A percentile compares a stretch with the other conserved stretches of the same genome.
Evolutionary conservation across 768 basidiomycete genomes (phyloP).

Genomic region (Galerina sulciceps): DNA sequence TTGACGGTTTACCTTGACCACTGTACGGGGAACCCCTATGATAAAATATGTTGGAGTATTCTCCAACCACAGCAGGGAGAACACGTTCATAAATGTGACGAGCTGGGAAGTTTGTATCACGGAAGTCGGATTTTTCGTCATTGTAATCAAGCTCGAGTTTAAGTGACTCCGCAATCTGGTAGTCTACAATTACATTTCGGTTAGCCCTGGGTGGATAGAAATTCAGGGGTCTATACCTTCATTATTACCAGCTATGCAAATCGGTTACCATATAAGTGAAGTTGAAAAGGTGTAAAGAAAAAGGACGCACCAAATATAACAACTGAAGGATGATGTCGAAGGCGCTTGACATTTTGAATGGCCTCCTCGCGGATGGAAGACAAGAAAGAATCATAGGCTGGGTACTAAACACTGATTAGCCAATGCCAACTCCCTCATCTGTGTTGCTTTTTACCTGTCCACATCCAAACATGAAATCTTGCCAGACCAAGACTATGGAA

Average conservation of each 20-base stretch:
- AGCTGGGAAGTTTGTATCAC: conserved; percentile 85
- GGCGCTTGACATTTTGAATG: conserved; percentile 79
- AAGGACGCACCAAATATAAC: conserved; percentile 77
- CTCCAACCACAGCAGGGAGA: conserved; percentile 74
- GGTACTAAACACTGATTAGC: conserved; percentile 57
- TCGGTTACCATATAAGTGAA: background rate
- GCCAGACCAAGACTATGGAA: conserved; percentile 85
- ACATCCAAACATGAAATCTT: conserved; percentile 97
- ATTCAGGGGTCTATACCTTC: conserved; percentile 49
- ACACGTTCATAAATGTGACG: conserved; percentile 89
- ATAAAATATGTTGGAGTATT: conserved; percentile 72
- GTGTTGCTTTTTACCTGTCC: conserved; percentile 63
- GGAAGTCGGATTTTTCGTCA: conserved; percentile 84
- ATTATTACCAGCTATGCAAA: conserved; percentile 71
- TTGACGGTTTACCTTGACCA: conserved; percentile 70
- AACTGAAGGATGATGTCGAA: conserved; percentile 86
- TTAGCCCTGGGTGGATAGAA: background rate
- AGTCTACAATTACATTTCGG: conserved; percentile 53
- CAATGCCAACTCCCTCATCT: background rate
- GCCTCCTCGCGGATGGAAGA: conserved; percentile 78
- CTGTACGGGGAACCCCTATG: conserved; percentile 91
- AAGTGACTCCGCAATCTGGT: conserved; percentile 82
- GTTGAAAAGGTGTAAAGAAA: background rate
- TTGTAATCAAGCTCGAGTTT: conserved; percentile 83
- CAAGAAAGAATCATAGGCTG: conserved; percentile 82